phyloP scores from a whole-genome alignment of 257 asterid genomes.

The Sherardia arvensis region DNA sequence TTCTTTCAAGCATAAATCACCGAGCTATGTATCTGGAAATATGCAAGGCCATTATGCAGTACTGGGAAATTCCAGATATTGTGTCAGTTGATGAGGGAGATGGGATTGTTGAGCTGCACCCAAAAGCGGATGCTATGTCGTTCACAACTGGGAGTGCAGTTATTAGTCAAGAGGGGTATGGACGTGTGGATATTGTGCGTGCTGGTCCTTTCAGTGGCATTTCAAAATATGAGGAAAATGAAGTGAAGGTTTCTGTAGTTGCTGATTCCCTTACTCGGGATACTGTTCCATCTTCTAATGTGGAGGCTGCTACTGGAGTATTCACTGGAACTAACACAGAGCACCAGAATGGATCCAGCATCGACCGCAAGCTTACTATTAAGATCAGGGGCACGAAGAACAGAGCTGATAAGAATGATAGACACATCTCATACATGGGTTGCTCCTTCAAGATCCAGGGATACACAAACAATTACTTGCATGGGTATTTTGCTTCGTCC shows the following conservation, averaged over 20 bases:
- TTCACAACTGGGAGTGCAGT: constrained; percentile 25
- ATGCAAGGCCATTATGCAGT: constrained; percentile 54
- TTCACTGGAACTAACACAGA: constrained; percentile 16
- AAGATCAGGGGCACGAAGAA: constrained; percentile 15
- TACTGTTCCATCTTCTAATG: constrained; percentile 23
- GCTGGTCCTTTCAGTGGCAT: constrained; percentile 11
- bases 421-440: constrained; percentile 40
- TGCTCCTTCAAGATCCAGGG: constrained; percentile 52
- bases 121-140: constrained; percentile 20
- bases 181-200: constrained; percentile 12
- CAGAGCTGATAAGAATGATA: constrained; percentile 17
- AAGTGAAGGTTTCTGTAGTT: constrained; percentile 17
- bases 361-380: constrained; percentile 13
- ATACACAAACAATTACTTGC: constrained; percentile 56
- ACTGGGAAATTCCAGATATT: constrained; percentile 45
- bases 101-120: constrained; percentile 21
- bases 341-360: constrained; percentile 18
- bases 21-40: constrained; percentile 42
- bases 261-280: constrained; percentile 23
- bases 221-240: constrained; percentile 13
- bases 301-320: constrained; percentile 23
- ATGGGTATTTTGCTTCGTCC: constrained; percentile 83
- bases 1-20: constrained; percentile 34
- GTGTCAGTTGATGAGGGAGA: constrained; percentile 21
- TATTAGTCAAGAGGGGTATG: constrained; percentile 12